Evolutionary conservation across 1,139 yeast species (phyloP).

Genomic region (Kodamaea ohmeri): DNA sequence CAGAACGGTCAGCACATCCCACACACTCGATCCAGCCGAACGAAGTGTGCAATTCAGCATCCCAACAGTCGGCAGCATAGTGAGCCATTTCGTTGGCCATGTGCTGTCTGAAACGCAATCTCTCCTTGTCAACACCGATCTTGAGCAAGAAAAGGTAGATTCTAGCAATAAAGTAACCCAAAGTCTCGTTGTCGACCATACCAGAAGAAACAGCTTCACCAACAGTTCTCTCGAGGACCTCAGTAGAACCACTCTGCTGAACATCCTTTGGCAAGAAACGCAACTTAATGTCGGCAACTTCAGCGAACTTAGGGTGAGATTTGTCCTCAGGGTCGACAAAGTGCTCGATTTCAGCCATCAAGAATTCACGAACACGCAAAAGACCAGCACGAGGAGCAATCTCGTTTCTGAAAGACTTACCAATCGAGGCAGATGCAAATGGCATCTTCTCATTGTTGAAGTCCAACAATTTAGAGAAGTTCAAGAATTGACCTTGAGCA

Average conservation of each 20-base stretch:
- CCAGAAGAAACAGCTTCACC: conserved; percentile 89
- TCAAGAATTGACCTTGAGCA: conserved; percentile 98
- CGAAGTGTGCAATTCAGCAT: conserved; percentile 92
- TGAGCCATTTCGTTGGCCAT: conserved; percentile 99
- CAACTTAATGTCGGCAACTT: conserved; percentile 70
- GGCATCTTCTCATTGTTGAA: conserved; percentile 97
- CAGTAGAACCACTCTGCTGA: conserved; percentile 83
- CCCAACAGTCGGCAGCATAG: conserved; percentile 99
- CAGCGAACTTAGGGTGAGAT: conserved; percentile 73
- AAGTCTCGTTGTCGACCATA: conserved; percentile 93
- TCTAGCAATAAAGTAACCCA: conserved; percentile 95
- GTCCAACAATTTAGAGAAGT: conserved; percentile 89
- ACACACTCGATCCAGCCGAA: conserved; percentile 99
- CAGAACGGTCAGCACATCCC: conserved; percentile 99
- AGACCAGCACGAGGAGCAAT: conserved; percentile 98
- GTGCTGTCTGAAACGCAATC: conserved; percentile 97
- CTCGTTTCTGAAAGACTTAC: conserved; percentile 98
- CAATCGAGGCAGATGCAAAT: conserved; percentile 97
- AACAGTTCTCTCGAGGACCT: conserved; percentile 59
- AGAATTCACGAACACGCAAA: conserved; percentile 95
- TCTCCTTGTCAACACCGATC: conserved; percentile 83
- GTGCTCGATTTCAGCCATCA: conserved; percentile 99
- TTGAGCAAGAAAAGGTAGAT: conserved; percentile 79
- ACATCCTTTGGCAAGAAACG: conserved; percentile 79
- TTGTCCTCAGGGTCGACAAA: conserved; percentile 92